Percentiles rank a stretch among this genome's conserved stretches.
These are phyloP conservation scores for Straminergon stramineum DNA, from an alignment of 225 moss, liverwort and hornwort species.

Conservation along the genomic window DNA sequence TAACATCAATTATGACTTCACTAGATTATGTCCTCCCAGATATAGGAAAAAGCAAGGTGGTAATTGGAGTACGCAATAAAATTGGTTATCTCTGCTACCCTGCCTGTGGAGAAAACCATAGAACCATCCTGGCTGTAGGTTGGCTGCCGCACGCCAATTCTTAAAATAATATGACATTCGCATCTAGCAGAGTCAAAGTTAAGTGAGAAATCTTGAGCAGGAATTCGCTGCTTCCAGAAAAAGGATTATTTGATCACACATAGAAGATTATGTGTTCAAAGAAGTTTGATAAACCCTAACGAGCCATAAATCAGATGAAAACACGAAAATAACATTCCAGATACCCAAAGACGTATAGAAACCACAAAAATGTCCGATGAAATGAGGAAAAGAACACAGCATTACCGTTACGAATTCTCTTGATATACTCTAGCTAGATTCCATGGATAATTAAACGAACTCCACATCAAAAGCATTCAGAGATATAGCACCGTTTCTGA, in stretches of 20 bases:
- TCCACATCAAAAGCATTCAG: not conserved
- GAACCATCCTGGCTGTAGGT: not conserved
- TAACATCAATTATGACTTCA: not conserved
- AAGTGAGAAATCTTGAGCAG: not conserved
- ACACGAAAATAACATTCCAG: not conserved
- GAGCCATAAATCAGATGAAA: not conserved
- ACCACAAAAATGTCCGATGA: not conserved
- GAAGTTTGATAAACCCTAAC: not conserved
- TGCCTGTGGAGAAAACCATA: not conserved
- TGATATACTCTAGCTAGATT: not conserved
- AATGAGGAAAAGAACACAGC: not conserved
- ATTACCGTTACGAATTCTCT: not conserved
- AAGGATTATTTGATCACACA: not conserved
- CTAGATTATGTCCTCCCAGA: not conserved
- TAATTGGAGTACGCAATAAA: not conserved
- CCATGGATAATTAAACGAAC: not conserved
- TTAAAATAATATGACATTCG: not conserved
- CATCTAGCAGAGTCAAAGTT: not conserved
- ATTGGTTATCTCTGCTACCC: not conserved
- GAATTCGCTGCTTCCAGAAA: not conserved
- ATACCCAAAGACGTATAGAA: not conserved
- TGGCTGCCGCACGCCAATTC: not conserved
- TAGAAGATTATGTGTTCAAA: not conserved
- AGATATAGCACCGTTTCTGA: slow-evolving; percentile 25
- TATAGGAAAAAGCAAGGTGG: not conserved